Evolutionary conservation across 371 early-diverging fungal species (phyloP).

Genomic region (Conidiobolus incongruus): DNA sequence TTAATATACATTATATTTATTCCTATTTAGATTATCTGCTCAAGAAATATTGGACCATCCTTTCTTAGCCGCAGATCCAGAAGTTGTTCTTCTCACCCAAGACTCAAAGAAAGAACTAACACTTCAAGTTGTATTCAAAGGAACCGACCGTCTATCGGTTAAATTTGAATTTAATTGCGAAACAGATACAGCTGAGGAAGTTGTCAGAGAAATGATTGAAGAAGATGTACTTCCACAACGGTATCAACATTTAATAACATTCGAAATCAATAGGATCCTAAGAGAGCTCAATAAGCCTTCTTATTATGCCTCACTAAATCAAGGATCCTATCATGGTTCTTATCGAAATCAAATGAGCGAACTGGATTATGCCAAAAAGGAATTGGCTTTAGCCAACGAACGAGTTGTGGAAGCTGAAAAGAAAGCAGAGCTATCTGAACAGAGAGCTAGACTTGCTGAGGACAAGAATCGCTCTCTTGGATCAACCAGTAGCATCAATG

Average conservation of each 20-base stretch:
- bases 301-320: too few relatives aligned
- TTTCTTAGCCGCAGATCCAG: constrained; percentile 59
- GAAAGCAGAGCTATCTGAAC: constrained; percentile 2
- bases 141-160: constrained; percentile 54
- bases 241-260: constrained; percentile 53
- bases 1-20: too few relatives aligned
- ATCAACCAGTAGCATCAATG: background rate
- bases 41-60: constrained; percentile 56
- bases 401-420: background rate
- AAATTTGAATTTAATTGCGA: constrained; percentile 77
- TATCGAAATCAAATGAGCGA: background rate
- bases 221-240: constrained; percentile 48
- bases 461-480: background rate
- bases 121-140: constrained; percentile 60
- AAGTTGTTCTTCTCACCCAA: constrained; percentile 34
- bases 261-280: constrained; percentile 64
- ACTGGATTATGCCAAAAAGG: constrained; percentile 1
- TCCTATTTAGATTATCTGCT: constrained; percentile 26
- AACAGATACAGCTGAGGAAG: constrained; percentile 74
- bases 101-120: constrained; percentile 37
- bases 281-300: constrained; percentile 32
- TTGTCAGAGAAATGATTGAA: constrained; percentile 77
- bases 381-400: background rate
- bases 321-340: background rate
- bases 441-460: background rate